Base-by-base conservation (phyloP, 305 asterid species). In the Rubia balearica region DNA sequence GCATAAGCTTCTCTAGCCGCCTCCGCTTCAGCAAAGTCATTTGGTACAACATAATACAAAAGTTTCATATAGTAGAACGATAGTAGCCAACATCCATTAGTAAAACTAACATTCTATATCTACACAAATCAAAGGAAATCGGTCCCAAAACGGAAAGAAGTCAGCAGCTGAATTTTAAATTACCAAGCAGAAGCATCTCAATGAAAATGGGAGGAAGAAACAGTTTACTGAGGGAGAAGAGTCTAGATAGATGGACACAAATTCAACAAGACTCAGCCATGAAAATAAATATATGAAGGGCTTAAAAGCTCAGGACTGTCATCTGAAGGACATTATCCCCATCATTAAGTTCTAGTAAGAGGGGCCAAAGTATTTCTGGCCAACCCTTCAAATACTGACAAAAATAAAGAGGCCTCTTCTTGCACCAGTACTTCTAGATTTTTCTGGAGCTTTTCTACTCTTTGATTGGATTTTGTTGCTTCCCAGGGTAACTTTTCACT, bases 401-500 rank as follows among this genome's bases (percentile, higher is more conserved):
- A 82, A 77, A 85, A 85, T 72, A 87, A 79, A 66, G 93, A 80
- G 46, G 88, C 79, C 75, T 89, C 96, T 71, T 82, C 95, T 79
- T 83, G 82, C 76, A 79, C 79, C 33, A 30, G 33, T 73, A 69
- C 81, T 59, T 88, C 85, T 51, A 91, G 86, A 76, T 89, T 89
- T 77, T 81, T 84, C 83, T 87, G 88, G 69, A 94, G 96, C 83
- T 74, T 85, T 81, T 83, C 90, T 77, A 80, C 97, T 59, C 87
- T 86, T 73, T 84, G 78, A 75, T 80, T 87, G 72, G 99, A 87
- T 65, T 89, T 87, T 80, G 67, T 86, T 48, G 88, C 84, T 77
- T 91, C 97, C 97, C 99, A 94, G 74, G 87, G 88, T 82, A 94
- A 79, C 75, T 94, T 74, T 94, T 96, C 70, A 89, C 88, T 36